These are phyloP conservation scores for Jaltomata sinuosa DNA, from an alignment of 257 asterid species.

Conservation along the genomic window DNA sequence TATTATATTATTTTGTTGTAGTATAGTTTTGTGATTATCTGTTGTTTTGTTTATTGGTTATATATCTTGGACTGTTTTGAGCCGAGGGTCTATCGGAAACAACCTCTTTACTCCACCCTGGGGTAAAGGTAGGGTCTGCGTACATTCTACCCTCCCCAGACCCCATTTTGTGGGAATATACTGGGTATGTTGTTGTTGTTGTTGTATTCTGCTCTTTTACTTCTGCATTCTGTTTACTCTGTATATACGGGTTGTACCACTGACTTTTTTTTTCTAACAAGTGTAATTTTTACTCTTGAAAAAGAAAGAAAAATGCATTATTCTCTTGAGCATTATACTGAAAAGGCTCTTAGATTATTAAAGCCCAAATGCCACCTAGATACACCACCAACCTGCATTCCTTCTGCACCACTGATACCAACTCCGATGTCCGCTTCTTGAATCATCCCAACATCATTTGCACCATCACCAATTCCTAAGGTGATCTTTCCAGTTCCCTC, in stretches of 20 bases:
- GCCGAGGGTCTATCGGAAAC: too few species aligned
- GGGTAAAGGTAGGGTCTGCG: too few species aligned
- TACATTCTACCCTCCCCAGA: too few species aligned
- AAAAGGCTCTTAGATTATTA: background rate
- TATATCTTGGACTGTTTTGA: too few species aligned
- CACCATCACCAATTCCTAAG: conserved; percentile 97
- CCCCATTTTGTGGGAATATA: too few species aligned
- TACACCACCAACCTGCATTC: conserved; percentile 85
- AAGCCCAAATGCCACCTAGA: conserved; percentile 1
- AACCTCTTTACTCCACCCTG: too few species aligned
- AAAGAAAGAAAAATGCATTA: background rate
- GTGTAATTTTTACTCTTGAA: background rate
- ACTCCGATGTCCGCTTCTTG: conserved; percentile 99
- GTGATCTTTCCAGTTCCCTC: conserved; percentile 96
- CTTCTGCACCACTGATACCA: conserved; percentile 99
- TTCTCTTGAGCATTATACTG: background rate
- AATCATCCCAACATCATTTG: conserved; percentile 99
- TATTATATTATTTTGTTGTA: too few species aligned
- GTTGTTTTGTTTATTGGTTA: too few species aligned
- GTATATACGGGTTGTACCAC: background rate
- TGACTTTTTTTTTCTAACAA: background rate
- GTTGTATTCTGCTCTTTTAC: background rate
- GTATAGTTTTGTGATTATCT: too few species aligned
- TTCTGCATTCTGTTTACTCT: background rate
- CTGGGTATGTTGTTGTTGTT: too few species aligned